Percentiles rank a stretch among this genome's conserved stretches.
These are phyloP conservation scores for Tricholoma matsutake DNA, from an alignment of 768 basidiomycete species.

Conservation along the genomic window DNA sequence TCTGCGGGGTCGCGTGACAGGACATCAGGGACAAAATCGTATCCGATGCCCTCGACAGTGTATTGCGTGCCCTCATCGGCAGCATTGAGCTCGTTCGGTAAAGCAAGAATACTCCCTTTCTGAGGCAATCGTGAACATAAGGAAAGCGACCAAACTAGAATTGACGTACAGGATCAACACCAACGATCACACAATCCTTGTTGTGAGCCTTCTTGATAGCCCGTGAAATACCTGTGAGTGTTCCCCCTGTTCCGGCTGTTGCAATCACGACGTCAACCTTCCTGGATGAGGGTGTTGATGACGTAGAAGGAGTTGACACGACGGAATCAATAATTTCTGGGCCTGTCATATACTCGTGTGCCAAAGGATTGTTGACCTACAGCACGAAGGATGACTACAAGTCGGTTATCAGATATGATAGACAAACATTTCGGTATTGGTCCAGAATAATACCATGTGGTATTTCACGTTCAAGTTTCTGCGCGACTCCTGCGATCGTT, in stretches of 20 bases:
- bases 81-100: conserved; percentile 62
- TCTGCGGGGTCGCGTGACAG: conserved; percentile 58
- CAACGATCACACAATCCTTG: conserved; percentile 70
- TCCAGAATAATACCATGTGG: conserved; percentile 88
- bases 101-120: conserved; percentile 87
- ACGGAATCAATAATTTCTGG: conserved; percentile 88
- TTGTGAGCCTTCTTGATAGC: conserved; percentile 82
- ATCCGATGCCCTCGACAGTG: conserved; percentile 94
- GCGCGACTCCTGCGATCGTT: conserved; percentile 84
- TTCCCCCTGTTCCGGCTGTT: conserved; percentile 94
- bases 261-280: conserved; percentile 82
- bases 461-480: conserved; percentile 71
- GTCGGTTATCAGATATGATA: neutral
- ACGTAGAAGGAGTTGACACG: conserved; percentile 58
- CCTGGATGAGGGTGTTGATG: conserved; percentile 55
- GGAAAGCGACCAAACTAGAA: neutral
- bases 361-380: conserved; percentile 80
- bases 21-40: conserved; percentile 89
- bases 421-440: conserved; percentile 78
- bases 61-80: conserved; percentile 54
- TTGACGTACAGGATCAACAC: conserved; percentile 77
- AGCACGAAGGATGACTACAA: conserved; percentile 7
- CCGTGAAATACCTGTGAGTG: conserved; percentile 82
- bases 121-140: conserved; percentile 26
- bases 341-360: conserved; percentile 88